These are phyloP conservation scores for Hypoxylon sp. DNA, from an alignment of 2,329 filamentous ascomycete species.

Conservation along the genomic window DNA sequence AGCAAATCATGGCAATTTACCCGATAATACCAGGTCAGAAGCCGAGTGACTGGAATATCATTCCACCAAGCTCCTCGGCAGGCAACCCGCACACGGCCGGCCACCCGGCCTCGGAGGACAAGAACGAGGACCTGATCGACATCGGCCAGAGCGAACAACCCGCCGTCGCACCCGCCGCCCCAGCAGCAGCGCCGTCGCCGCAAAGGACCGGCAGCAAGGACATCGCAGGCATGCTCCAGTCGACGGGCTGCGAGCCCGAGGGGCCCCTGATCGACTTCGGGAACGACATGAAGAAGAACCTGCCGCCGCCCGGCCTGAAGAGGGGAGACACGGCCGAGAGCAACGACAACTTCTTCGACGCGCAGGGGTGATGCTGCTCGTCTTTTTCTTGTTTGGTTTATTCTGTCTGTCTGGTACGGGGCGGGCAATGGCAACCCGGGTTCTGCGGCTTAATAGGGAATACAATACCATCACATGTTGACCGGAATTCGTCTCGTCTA, in stretches of 20 bases:
- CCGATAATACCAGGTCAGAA: constrained; percentile 84
- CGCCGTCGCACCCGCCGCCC: constrained; percentile 7
- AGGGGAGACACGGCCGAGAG: constrained; percentile 49
- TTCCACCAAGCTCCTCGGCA: constrained; percentile 56
- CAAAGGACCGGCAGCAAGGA: constrained; percentile 43
- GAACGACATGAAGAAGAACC: constrained; percentile 59
- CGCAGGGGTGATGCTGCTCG: constrained; percentile 39
- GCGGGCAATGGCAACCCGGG: too few relatives aligned
- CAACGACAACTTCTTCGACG: constrained; percentile 52
- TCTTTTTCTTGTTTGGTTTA: neutral
- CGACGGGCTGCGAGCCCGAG: constrained; percentile 56
- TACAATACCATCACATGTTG: too few relatives aligned
- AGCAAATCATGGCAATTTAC: constrained; percentile 87
- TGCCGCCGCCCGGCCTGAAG: constrained; percentile 50
- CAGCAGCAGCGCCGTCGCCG: constrained; percentile 6
- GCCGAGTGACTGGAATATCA: constrained; percentile 60
- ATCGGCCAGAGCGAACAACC: constrained; percentile 57
- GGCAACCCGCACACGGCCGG: constrained; percentile 31
- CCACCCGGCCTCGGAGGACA: constrained; percentile 28
- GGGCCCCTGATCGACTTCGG: constrained; percentile 66
- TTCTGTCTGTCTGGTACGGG: neutral
- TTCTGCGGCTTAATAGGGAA: neutral
- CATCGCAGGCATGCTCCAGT: constrained; percentile 54
- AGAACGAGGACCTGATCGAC: constrained; percentile 61
- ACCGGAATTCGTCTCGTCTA: too few relatives aligned